Conservation (phyloP, 1,284 basidiomycete genomes). For the Cutaneotrichosporon arboriforme region DNA sequence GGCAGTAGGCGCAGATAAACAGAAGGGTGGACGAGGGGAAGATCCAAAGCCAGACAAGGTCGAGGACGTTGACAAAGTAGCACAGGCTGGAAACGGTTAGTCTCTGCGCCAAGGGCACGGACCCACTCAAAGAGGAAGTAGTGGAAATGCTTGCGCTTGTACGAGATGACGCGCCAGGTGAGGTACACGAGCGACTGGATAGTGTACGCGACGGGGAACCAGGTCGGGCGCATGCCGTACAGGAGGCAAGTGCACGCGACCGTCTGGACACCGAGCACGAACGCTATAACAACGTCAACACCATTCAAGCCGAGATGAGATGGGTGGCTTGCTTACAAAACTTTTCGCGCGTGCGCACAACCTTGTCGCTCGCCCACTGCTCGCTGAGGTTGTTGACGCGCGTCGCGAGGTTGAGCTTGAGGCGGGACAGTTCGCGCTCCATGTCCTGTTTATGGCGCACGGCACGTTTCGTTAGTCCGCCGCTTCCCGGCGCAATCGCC, state of each 20-base stretch:
- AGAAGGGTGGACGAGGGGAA: slow-evolving; percentile 65
- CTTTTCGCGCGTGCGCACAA: slow-evolving; percentile 84
- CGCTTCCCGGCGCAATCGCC: slow-evolving; percentile 6
- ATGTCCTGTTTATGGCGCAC: slow-evolving; percentile 55
- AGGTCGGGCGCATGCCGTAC: slow-evolving; percentile 77
- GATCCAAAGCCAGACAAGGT: slow-evolving; percentile 80
- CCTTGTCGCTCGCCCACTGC: slow-evolving; percentile 82
- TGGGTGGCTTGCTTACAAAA: slow-evolving; percentile 44
- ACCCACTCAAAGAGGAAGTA: slow-evolving; percentile 80
- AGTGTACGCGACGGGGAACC: slow-evolving; percentile 56
- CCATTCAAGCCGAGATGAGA: slow-evolving; percentile 6
- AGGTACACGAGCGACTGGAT: slow-evolving; percentile 68
- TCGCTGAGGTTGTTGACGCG: slow-evolving; percentile 67
- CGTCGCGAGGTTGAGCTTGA: slow-evolving; percentile 56
- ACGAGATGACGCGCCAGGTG: slow-evolving; percentile 69
- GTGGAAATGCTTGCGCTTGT: slow-evolving; percentile 81
- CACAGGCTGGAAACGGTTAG: slow-evolving; percentile 52
- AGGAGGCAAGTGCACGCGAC: slow-evolving; percentile 75
- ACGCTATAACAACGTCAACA: slow-evolving; percentile 61
- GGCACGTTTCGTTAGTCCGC: slow-evolving; percentile 19
- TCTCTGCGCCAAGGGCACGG: background rate
- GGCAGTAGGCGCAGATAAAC: slow-evolving; percentile 79
- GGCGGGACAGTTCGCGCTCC: slow-evolving; percentile 74
- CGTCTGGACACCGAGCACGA: slow-evolving; percentile 85
- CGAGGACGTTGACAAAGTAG: slow-evolving; percentile 81